Evolutionary conservation across 352 stramenopile genomes (phyloP), one percentile per base, ranked within the genome.

Genomic region (Globisporangium orthogonon): DNA sequence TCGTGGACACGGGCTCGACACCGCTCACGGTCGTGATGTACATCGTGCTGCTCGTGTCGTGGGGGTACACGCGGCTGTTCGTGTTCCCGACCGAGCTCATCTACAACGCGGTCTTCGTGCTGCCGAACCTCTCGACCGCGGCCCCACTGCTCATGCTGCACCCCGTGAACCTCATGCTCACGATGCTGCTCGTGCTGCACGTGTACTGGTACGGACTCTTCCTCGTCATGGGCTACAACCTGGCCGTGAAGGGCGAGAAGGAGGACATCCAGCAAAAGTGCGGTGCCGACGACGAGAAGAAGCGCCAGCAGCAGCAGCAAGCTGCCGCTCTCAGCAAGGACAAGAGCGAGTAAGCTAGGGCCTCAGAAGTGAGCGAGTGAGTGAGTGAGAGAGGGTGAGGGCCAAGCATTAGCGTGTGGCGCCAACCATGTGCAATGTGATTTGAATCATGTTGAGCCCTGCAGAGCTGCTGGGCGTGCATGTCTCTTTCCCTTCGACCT

Each of bases 1-100:
- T 85, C 50, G 78, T 89, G 50, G 78, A 89, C 62, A 74, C 66
- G 2, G 66, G 66, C 33, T 67, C 64, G 49, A 77, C 69, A n/a
- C 52, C 50, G 46, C 54, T 77, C 11, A 62, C 65, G 17, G 37
- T 77, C 47, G 48, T 67, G n/a, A 65, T 74, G 60, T 77, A 77
- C 54, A 11, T 70, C 7, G 49, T 55, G 39, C 60, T 77, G 54
- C 62, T 77, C 14, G 66, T 59, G 50, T 66, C 69, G 44, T 77
- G 69, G 69, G 69, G 43, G 11, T 77, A 71, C 57, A 64, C 67
- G 48, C 69, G 69, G 1, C 56, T 77, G 18, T 77, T 61, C 52
- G 69, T 77, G 31, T 74, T 70, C 60, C 69, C 69, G 9, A 49
- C 61, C 10, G 55, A 76, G 49, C 52, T 77, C 30, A 74, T 77